Evolutionary conservation across 805 yeast genomes (phyloP).

Genomic region (Ogataea henricii): DNA sequence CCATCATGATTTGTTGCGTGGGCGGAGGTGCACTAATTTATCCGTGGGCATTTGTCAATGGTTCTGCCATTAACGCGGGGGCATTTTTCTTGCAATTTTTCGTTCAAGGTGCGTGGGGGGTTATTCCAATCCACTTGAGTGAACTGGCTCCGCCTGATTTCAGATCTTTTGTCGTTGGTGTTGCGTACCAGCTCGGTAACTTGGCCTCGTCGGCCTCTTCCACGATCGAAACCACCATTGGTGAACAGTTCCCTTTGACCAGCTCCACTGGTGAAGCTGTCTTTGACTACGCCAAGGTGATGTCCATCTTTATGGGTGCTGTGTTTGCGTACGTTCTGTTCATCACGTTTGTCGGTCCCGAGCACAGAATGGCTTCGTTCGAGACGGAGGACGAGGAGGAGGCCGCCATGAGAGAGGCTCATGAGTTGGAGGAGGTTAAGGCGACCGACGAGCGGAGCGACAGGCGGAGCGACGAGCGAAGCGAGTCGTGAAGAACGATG

Average conservation of each 20-base stretch:
- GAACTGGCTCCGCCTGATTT: constrained; percentile 65
- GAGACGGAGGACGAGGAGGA: constrained; percentile 23
- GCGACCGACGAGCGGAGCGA: background rate
- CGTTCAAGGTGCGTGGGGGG: constrained; percentile 75
- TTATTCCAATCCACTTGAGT: constrained; percentile 60
- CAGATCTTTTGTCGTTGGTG: constrained; percentile 64
- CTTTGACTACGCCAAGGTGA: constrained; percentile 58
- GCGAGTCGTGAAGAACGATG: too few relatives aligned
- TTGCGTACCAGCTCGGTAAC: constrained; percentile 69
- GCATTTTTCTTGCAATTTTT: constrained; percentile 62
- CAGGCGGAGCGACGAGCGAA: background rate
- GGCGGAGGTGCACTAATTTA: constrained; percentile 62
- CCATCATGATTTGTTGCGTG: constrained; percentile 52
- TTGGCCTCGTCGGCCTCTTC: constrained; percentile 66
- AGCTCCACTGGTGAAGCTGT: constrained; percentile 32
- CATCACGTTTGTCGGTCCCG: constrained; percentile 61
- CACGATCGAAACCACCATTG: constrained; percentile 67
- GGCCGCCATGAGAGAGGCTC: constrained; percentile 3
- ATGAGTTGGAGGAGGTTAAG: constrained; percentile 5
- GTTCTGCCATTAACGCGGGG: constrained; percentile 55
- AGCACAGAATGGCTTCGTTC: constrained; percentile 40
- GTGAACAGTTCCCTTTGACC: constrained; percentile 51
- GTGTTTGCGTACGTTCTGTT: constrained; percentile 56
- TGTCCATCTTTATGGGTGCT: constrained; percentile 68
- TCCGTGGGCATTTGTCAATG: constrained; percentile 58